Conservation (phyloP, 768 basidiomycete species). For the Rhodocollybia butyracea region DNA sequence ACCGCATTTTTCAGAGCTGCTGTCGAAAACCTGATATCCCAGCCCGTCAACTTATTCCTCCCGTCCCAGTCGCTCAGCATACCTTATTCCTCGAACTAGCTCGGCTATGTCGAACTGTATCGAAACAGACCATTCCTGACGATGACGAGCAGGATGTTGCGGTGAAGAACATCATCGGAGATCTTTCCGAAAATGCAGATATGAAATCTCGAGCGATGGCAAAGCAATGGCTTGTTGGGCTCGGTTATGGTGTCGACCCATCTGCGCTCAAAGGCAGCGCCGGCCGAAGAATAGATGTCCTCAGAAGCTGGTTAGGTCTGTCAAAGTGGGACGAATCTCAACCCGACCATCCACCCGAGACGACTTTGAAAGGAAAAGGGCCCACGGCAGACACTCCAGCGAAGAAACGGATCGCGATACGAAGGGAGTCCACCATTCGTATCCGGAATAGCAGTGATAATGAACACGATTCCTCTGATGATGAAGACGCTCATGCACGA, state of each 20-base stretch:
- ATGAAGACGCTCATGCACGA: conserved; percentile 44
- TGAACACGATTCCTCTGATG: conserved; percentile 32
- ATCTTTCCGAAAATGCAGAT: not conserved
- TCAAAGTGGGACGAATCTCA: not conserved
- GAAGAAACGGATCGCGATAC: conserved; percentile 8
- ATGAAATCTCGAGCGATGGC: conserved; percentile 5
- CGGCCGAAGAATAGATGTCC: not conserved
- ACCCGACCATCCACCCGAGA: not conserved
- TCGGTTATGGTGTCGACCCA: not conserved
- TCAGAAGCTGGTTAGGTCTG: not conserved
- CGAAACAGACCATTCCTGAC: conserved; percentile 10
- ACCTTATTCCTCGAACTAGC: not conserved
- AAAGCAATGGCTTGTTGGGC: not conserved
- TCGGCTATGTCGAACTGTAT: conserved; percentile 4
- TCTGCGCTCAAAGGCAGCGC: not conserved
- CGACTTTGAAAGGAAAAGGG: not conserved
- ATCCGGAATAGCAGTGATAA: conserved; percentile 39
- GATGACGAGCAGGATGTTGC: conserved; percentile 43
- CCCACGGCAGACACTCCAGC: no score
- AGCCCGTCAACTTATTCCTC: conserved; percentile 5
- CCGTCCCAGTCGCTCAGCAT: conserved; percentile 1
- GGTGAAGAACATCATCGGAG: conserved; percentile 58
- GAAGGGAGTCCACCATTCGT: conserved; percentile 32
- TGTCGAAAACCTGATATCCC: conserved; percentile 1
- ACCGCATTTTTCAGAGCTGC: conserved; percentile 61